Evolutionary conservation across 805 yeast species (phyloP).

Genomic region (Metschnikowia proteae): DNA sequence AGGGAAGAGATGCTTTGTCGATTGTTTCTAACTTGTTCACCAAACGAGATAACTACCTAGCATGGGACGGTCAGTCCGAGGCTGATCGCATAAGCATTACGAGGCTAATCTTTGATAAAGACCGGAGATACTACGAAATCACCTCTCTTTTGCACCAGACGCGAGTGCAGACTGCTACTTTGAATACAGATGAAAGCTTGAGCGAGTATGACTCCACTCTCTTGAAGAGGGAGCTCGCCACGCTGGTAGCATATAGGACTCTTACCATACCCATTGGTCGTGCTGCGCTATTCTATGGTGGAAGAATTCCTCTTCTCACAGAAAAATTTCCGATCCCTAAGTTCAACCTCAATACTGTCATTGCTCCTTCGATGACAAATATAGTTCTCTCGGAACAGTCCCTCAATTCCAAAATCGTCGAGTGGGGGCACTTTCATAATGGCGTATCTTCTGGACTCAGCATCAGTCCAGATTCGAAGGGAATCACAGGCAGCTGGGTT

Average conservation of each 20-base stretch:
- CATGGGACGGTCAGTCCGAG: conserved; percentile 72
- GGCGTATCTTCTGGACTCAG: conserved; percentile 87
- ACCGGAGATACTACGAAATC: conserved; percentile 75
- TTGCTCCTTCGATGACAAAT: conserved; percentile 63
- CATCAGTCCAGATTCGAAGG: conserved; percentile 62
- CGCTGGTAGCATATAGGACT: conserved; percentile 64
- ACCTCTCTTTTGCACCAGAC: conserved; percentile 69
- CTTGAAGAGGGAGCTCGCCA: conserved; percentile 56
- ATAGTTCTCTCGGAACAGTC: conserved; percentile 54
- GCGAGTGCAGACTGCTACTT: conserved; percentile 52
- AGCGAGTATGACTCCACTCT: conserved; percentile 55
- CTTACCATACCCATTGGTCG: conserved; percentile 75
- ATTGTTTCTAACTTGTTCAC: conserved; percentile 37
- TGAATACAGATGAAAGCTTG: conserved; percentile 35
- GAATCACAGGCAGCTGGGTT: conserved; percentile 87
- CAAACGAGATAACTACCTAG: conserved; percentile 43
- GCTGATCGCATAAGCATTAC: conserved; percentile 67
- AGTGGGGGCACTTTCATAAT: conserved; percentile 90
- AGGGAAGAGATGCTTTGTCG: conserved; percentile 34
- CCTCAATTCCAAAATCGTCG: conserved; percentile 45
- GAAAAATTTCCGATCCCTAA: conserved; percentile 80
- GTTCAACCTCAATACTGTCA: conserved; percentile 61
- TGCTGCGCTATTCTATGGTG: conserved; percentile 65
- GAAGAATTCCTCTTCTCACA: conserved; percentile 73
- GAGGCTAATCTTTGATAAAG: conserved; percentile 67